phyloP scores from a whole-genome alignment of 176 grass and related monocot species.

The Eragrostis curvula region DNA sequence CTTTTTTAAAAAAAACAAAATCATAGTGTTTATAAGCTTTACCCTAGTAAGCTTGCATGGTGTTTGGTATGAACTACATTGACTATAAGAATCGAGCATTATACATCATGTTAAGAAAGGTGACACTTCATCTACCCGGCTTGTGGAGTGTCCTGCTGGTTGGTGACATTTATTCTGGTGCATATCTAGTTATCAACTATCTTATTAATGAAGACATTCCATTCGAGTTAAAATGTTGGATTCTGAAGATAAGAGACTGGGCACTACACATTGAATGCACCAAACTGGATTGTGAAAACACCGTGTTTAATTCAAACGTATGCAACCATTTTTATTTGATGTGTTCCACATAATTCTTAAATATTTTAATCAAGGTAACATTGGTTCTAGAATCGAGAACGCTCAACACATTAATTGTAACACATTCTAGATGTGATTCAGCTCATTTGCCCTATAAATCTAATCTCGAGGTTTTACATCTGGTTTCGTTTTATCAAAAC shows the following conservation, averaged over 20 bases:
- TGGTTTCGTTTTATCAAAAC: background rate
- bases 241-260: constrained; percentile 38
- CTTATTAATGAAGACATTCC: constrained; percentile 29
- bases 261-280: constrained; percentile 10
- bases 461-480: background rate
- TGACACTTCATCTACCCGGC: constrained; percentile 14
- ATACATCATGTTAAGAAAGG: background rate
- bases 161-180: constrained; percentile 31
- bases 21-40: background rate
- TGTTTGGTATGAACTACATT: background rate
- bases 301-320: background rate
- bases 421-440: background rate
- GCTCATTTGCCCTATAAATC: background rate
- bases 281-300: constrained; percentile 20
- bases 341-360: constrained; percentile 4
- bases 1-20: background rate
- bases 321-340: background rate
- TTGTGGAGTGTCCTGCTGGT: background rate
- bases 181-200: constrained; percentile 9
- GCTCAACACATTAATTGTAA: background rate
- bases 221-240: constrained; percentile 35
- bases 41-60: background rate
- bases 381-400: background rate
- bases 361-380: constrained; percentile 8
- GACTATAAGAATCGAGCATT: background rate